Evolutionary conservation across 306 rosid genomes (phyloP).

Genomic region (Senna siamea): DNA sequence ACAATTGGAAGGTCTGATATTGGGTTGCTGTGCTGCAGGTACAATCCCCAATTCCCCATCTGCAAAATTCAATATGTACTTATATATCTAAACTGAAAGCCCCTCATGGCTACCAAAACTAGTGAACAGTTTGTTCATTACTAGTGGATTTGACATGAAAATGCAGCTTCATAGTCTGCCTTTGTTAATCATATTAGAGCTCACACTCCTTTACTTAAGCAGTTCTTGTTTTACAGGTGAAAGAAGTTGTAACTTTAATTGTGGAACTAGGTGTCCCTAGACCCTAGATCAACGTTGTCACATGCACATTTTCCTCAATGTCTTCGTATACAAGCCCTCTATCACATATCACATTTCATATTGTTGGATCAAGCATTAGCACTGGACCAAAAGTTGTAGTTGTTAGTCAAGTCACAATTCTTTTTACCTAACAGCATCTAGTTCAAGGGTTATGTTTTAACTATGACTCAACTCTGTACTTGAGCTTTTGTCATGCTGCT

Average conservation of each 20-base stretch:
- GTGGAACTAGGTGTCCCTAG: not conserved
- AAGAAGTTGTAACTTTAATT: not conserved
- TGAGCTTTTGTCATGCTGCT: no score
- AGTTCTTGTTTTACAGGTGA: not conserved
- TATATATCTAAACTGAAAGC: no score
- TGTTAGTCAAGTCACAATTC: no score
- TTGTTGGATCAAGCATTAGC: no score
- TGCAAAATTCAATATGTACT: slow-evolving; percentile 15
- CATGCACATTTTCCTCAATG: not conserved
- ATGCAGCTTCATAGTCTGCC: not conserved
- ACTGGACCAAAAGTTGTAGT: no score
- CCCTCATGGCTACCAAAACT: not conserved
- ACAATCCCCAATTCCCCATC: slow-evolving; percentile 18
- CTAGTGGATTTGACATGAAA: not conserved
- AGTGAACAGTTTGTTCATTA: not conserved
- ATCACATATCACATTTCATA: not conserved
- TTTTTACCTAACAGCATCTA: no score
- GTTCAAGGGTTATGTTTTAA: no score
- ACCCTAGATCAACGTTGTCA: not conserved
- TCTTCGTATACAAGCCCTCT: not conserved
- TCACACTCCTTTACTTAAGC: not conserved
- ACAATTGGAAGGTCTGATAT: slow-evolving; percentile 48
- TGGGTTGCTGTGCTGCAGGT: slow-evolving; percentile 63
- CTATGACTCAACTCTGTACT: no score
- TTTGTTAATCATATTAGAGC: not conserved